Percentiles rank a stretch among this genome's conserved stretches.
These are phyloP conservation scores for Primulina huaijiensis DNA, from an alignment of 257 asterid genomes.

Conservation along the genomic window DNA sequence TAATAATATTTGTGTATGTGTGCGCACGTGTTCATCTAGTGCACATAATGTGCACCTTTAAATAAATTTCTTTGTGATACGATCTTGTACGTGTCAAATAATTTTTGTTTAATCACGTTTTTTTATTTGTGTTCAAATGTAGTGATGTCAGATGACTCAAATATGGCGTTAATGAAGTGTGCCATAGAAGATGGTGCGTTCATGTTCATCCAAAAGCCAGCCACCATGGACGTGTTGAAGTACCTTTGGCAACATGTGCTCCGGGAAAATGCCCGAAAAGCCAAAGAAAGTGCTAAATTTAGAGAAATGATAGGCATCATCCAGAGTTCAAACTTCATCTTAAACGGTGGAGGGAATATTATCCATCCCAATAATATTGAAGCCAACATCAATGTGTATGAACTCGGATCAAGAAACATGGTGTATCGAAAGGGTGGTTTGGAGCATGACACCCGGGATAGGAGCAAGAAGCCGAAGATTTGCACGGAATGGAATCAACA, in stretches of 20 bases:
- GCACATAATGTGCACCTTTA: neutral
- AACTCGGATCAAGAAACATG: neutral
- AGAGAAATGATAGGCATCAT: neutral
- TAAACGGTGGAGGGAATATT: neutral
- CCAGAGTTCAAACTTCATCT: neutral
- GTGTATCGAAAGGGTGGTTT: neutral
- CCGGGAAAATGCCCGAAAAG: slow-evolving; percentile 18
- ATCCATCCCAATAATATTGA: neutral
- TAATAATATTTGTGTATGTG: no score
- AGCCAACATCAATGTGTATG: neutral
- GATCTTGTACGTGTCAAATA: no score
- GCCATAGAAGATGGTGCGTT: slow-evolving; percentile 35
- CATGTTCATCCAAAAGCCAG: slow-evolving; percentile 28
- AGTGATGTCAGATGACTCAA: slow-evolving; percentile 26
- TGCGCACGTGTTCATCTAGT: neutral
- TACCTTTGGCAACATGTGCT: slow-evolving; percentile 31
- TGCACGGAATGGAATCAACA: slow-evolving; percentile 43
- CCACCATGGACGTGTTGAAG: slow-evolving; percentile 8
- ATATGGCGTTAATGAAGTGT: slow-evolving; percentile 20
- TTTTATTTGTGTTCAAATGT: neutral
- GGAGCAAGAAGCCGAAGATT: slow-evolving; percentile 7
- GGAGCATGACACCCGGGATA: neutral
- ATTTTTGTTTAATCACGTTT: no score
- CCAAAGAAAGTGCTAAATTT: slow-evolving; percentile 1
- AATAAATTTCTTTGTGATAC: no score